These are phyloP conservation scores for Tylopilus balloui DNA, from an alignment of 768 basidiomycete species.

Conservation along the genomic window DNA sequence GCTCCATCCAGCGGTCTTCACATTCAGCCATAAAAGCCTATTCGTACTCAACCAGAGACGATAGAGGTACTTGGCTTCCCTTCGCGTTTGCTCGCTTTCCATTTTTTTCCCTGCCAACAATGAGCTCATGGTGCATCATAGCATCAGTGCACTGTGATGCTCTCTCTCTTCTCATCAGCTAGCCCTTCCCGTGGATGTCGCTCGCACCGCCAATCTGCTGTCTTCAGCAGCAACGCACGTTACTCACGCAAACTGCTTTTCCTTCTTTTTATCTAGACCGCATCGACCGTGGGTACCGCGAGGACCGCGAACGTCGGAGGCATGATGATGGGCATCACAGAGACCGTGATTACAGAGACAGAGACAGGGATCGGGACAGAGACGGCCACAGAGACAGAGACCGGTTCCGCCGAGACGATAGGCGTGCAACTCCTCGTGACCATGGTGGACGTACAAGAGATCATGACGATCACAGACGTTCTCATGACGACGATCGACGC, in stretches of 20 bases:
- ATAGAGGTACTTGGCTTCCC: conserved; percentile 34
- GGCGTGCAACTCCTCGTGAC: conserved; percentile 45
- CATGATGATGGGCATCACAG: conserved; percentile 54
- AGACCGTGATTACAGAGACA: conserved; percentile 49
- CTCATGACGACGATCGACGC: conserved; percentile 50
- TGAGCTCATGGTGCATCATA: conserved; percentile 61
- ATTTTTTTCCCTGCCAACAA: conserved; percentile 40
- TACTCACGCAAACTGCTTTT: conserved; percentile 51
- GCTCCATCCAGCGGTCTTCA: conserved; percentile 22
- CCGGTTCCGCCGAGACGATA: conserved; percentile 43
- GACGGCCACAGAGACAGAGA: conserved; percentile 35
- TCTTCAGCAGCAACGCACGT: conserved; percentile 38
- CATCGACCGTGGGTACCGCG: conserved; percentile 51
- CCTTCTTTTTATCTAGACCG: conserved; percentile 45
- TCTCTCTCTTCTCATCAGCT: conserved; percentile 45
- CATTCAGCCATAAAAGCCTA: conserved; percentile 26
- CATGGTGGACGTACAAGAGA: conserved; percentile 45
- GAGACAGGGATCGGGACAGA: conserved; percentile 41
- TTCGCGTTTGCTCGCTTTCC: conserved; percentile 28
- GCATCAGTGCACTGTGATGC: conserved; percentile 42
- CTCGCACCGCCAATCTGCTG: conserved; percentile 40
- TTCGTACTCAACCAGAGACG: conserved; percentile 31
- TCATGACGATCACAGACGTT: conserved; percentile 42
- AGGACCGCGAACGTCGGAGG: conserved; percentile 62
- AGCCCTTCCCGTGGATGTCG: conserved; percentile 48